Conservation (phyloP, 805 yeast genomes). For the Candida sakaeoensis region DNA sequence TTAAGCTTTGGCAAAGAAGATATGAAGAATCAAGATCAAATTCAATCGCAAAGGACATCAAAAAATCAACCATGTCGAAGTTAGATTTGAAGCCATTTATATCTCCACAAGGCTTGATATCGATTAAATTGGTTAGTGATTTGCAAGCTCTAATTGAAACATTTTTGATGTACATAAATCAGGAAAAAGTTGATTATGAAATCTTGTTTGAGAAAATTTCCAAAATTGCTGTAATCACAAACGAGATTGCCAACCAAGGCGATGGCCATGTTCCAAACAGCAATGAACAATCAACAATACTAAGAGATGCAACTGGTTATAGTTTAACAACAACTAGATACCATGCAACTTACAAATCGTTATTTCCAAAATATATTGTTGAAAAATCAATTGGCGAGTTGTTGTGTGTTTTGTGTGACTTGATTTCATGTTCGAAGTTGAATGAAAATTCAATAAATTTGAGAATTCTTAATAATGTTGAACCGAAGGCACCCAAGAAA, state of each 20-base stretch:
- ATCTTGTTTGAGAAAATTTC: conserved; percentile 51
- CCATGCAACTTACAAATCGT: conserved; percentile 55
- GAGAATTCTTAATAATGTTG: conserved; percentile 10
- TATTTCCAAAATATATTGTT: conserved; percentile 65
- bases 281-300: conserved; percentile 41
- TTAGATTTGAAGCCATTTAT: conserved; percentile 27
- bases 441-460: conserved; percentile 14
- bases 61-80: conserved; percentile 14
- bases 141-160: conserved; percentile 50
- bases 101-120: conserved; percentile 43
- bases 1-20: conserved; percentile 48
- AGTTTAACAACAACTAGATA: conserved; percentile 75
- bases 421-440: conserved; percentile 52
- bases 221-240: conserved; percentile 44
- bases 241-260: conserved; percentile 35
- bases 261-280: conserved; percentile 21
- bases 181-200: conserved; percentile 27
- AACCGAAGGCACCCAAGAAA: conserved; percentile 2
- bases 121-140: conserved; percentile 40
- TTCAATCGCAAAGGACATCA: conserved; percentile 19
- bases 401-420: conserved; percentile 60
- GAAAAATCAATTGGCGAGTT: conserved; percentile 77
- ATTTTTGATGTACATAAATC: conserved; percentile 32
- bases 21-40: conserved; percentile 47
- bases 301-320: conserved; percentile 69